Base-by-base conservation (phyloP, 2,329 filamentous ascomycete species). In the Aspergillus ruber region DNA sequence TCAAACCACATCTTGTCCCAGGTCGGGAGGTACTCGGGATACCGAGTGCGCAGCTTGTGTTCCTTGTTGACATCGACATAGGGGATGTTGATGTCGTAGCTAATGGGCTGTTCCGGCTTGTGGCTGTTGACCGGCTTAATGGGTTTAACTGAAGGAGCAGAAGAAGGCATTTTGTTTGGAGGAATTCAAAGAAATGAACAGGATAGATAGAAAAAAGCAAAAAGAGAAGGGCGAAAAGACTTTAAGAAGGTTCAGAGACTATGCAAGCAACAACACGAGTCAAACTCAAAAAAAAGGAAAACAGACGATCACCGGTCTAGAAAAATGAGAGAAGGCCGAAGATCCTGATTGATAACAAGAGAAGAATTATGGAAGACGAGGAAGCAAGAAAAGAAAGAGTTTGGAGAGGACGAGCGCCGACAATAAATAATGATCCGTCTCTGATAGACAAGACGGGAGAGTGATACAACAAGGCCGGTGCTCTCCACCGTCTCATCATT, bases 1-100 rank as follows among this genome's bases (percentile, higher is more conserved):
- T 73, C 69, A 49, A 73, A 74, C 68, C 70, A 75, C 25, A 72
- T 53, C 33, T 68, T 64, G 47, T 75, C 73, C 72, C 72, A 75
- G 39, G 66, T 68, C 6, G 73, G 72, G 9, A 75, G 66, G 50
- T 75, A 75, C 44, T 72, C 59, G 8, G 70, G 68, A 54, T 74
- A 75, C 42, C 67, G 64, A 21, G 66, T 66, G 40, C 64, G 62
- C 45, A 62, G 56, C n/a, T 64, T 61, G 40, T 59, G 63, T 50
- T 66, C 65, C 54, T 63, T 65, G 50, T 63, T 65, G 51, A 65
- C 66, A 54, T 62, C 65, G 44, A 68, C 65, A 48, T 83, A 75
- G 42, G 73, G 73, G 43, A 75, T 66, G 57, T 75, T 74, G 60
- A 74, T 74, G 55, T 74, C 72, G 53, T 74, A 74, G 45, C 62